These are phyloP conservation scores for Noccaea bulbosa DNA, from an alignment of 345 rosid genomes.

Conservation along the genomic window DNA sequence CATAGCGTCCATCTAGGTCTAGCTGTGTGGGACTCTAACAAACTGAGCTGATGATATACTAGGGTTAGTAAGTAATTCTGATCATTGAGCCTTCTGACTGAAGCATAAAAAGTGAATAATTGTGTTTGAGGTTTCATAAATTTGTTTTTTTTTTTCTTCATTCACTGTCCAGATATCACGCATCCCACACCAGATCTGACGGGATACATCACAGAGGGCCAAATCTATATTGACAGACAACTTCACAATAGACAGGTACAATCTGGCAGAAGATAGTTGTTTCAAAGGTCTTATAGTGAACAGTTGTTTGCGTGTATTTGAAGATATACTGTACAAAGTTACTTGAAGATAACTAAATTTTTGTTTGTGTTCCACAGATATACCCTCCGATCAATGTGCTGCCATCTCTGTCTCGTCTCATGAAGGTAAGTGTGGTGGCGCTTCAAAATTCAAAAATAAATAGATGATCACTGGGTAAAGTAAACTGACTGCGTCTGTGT, in stretches of 20 bases:
- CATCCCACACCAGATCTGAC: conserved; percentile 95
- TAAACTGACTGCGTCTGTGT: conserved; percentile 18
- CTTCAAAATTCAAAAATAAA: conserved; percentile 7
- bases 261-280: background rate
- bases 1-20: conserved; percentile 20
- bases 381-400: conserved; percentile 94
- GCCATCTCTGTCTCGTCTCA: conserved; percentile 88
- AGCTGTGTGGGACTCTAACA: conserved; percentile 20
- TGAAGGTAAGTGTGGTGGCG: conserved; percentile 65
- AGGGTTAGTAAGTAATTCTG: conserved; percentile 8
- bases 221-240: conserved; percentile 81
- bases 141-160: background rate
- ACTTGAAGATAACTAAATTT: background rate
- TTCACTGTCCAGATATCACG: conserved; percentile 66
- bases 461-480: conserved; percentile 10
- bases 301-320: background rate
- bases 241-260: conserved; percentile 71
- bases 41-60: background rate
- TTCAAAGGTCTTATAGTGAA: conserved; percentile 15
- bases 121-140: background rate
- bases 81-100: conserved; percentile 7
- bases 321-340: no score
- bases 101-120: background rate
- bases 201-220: conserved; percentile 91
- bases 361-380: conserved; percentile 55